Conservation (phyloP, 495 filamentous ascomycete genomes). For the Hypoxylon rickii region DNA sequence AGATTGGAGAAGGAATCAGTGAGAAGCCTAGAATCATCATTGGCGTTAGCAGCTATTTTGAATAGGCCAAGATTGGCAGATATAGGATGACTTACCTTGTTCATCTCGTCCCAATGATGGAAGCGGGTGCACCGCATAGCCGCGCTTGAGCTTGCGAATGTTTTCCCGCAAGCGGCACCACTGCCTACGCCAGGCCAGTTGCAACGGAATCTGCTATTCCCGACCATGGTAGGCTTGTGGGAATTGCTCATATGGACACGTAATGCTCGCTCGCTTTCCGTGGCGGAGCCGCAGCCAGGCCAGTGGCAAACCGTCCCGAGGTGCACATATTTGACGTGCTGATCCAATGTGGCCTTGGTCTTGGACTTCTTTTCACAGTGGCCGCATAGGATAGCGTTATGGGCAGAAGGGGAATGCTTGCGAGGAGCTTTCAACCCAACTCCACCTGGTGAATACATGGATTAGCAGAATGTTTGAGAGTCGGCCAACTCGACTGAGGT, state of each 20-base stretch:
- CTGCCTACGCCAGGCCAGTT: background rate
- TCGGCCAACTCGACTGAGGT: too few relatives aligned
- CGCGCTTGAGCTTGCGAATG: background rate
- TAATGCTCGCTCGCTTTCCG: background rate
- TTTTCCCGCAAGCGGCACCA: background rate
- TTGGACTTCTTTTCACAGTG: background rate
- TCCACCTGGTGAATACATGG: too few relatives aligned
- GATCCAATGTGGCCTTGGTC: background rate
- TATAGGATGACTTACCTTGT: background rate
- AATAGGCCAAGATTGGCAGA: too few relatives aligned
- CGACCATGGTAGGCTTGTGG: background rate
- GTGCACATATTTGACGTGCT: background rate
- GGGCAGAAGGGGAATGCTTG: too few relatives aligned
- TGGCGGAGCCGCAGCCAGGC: background rate
- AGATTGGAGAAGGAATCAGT: too few relatives aligned
- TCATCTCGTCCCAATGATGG: background rate
- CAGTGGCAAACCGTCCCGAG: background rate
- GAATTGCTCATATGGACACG: too few relatives aligned
- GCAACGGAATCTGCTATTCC: background rate
- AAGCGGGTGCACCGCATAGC: background rate
- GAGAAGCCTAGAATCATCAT: too few relatives aligned
- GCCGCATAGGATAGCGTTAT: background rate
- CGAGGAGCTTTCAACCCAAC: too few relatives aligned
- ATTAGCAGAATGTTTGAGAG: too few relatives aligned
- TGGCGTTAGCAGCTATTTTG: too few relatives aligned